Evolutionary conservation across 306 rosid genomes (phyloP).

Genomic region (Rosa rugosa): DNA sequence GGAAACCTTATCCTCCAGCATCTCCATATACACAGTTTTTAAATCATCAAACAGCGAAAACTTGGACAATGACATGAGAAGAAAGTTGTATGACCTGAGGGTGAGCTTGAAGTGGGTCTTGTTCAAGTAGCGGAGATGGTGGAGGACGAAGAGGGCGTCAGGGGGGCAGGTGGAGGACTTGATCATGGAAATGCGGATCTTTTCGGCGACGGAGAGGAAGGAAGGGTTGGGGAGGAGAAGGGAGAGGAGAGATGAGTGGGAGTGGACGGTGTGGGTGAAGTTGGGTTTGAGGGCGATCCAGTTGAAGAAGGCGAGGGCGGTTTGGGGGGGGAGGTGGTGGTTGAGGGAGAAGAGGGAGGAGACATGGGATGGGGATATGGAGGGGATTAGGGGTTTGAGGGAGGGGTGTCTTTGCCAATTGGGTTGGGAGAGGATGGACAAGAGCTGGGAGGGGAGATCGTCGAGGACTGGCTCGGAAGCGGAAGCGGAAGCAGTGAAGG

Average conservation of each 20-base stretch:
- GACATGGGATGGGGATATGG: constrained; percentile 49
- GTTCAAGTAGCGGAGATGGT: constrained; percentile 22
- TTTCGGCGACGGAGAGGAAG: constrained; percentile 50
- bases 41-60: constrained; percentile 41
- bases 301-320: constrained; percentile 64
- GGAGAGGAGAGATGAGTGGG: constrained; percentile 46
- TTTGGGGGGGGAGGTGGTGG: constrained; percentile 41
- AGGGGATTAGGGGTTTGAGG: constrained; percentile 41
- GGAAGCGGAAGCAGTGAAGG: too few relatives aligned
- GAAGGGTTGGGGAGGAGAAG: constrained; percentile 48
- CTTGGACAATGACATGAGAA: constrained; percentile 48
- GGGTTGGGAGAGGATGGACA: constrained; percentile 49
- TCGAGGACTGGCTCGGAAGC: not conserved
- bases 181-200: constrained; percentile 61
- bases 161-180: constrained; percentile 35
- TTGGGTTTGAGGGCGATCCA: constrained; percentile 48
- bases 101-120: constrained; percentile 40
- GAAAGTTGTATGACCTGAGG: constrained; percentile 60
- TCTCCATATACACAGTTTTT: constrained; percentile 44
- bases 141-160: constrained; percentile 44
- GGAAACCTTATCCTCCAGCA: constrained; percentile 37
- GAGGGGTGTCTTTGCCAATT: constrained; percentile 62
- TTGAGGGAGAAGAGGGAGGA: constrained; percentile 51
- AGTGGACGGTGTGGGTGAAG: constrained; percentile 45
- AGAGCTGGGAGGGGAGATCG: constrained; percentile 35